phyloP scores from a whole-genome alignment of 176 grass and related monocot species.

The Zizania latifolia region DNA sequence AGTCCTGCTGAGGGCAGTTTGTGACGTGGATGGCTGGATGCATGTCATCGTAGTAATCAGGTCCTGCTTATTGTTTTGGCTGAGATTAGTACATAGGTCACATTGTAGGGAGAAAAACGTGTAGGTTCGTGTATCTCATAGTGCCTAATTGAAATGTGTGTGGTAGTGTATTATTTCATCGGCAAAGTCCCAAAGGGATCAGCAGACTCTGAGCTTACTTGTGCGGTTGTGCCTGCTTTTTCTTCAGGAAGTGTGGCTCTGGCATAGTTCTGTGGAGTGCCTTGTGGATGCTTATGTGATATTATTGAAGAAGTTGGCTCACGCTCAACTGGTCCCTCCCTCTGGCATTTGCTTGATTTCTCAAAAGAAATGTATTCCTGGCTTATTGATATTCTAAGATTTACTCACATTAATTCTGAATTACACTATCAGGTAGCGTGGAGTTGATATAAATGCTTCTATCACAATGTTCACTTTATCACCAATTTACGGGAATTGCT shows the following conservation, averaged over 20 bases:
- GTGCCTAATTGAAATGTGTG: constrained; percentile 2
- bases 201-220: neutral
- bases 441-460: constrained; percentile 60
- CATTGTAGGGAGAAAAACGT: neutral
- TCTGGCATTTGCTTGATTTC: constrained; percentile 6
- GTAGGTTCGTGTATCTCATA: neutral
- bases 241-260: constrained; percentile 50
- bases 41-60: neutral
- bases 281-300: constrained; percentile 77
- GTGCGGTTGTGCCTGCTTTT: neutral
- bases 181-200: neutral
- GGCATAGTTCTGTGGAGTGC: constrained; percentile 59
- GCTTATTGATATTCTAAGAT: constrained; percentile 5
- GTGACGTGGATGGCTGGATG: neutral
- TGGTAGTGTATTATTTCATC: neutral
- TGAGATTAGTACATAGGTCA: neutral
- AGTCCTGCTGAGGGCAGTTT: neutral
- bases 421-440: constrained; percentile 20
- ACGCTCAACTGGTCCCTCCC: constrained; percentile 43
- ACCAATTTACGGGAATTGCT: constrained; percentile 46
- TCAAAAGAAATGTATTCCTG: constrained; percentile 2
- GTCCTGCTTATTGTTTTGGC: neutral
- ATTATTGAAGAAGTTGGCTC: constrained; percentile 61
- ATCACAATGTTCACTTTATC: constrained; percentile 47
- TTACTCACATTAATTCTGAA: neutral